Evolutionary conservation across 441 rosid genomes (phyloP), one percentile per base, ranked within the genome.

Genomic region (Corymbia citriodora): DNA sequence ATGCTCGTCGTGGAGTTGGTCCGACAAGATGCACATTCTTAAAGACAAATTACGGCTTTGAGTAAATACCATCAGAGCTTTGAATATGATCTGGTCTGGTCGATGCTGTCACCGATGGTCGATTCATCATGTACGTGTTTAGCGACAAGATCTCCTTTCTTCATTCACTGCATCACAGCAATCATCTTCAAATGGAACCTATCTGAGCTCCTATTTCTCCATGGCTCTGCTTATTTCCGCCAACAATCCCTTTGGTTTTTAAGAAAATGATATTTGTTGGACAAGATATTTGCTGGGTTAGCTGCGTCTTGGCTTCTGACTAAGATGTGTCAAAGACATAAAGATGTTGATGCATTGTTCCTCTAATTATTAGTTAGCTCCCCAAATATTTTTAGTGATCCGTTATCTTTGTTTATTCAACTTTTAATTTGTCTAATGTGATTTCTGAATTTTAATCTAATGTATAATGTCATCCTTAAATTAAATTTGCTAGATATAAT

Each of bases 391-490:
- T 31, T 31, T 68, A 16, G 74, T 16, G 74, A 65, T n/a, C 40
- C 18, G 21, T 68, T 8, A 18, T 68, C 40, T 9, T 68, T 16
- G 23, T 33, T 68, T 23, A 18, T 55, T 55, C 59, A 40, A 40
- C 45, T 40, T 40, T 40, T 40, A 40, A 40, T 40, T 40, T 40
- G 45, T 40, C 5, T 6, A 40, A 40, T 40, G 45, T 40, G 13
- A 57, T 57, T 57, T 57, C 8, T 57, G 6, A 57, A 57, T 6
- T 23, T 57, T 57, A 6, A 16, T 1, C 0, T 0, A 23, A 57
- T 57, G 10, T 57, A 2, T 1, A 57, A 9, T 21, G 0, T 57
- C 8, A 2, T 4, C 13, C 11, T 0, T 57, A 57, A 21, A 57
- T 4, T 57, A 57, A 57, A 57, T 57, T 1, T 57, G 6, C 23